Evolutionary conservation across 805 yeast genomes (phyloP), one percentile per base, ranked within the genome.

Genomic region (Saturnispora hagleri): DNA sequence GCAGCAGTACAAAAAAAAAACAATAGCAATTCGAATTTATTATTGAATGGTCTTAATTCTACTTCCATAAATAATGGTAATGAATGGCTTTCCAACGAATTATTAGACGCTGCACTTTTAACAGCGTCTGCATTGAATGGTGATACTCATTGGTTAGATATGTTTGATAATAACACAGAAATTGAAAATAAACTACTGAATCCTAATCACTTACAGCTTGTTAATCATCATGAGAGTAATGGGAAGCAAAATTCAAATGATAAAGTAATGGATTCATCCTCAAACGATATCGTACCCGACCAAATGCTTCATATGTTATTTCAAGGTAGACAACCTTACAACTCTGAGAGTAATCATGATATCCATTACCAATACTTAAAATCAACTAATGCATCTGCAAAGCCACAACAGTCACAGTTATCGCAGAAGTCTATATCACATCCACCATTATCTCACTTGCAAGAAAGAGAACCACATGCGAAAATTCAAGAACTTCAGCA

Each of bases 81-180:
- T 51, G 80, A 82, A 57, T 84, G 89, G 89, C 70, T 84, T 22
- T 81, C 89, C 15, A 80, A 77, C 51, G 90, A 84, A 60, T 69
- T 84, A 45, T 63, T 85, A 48, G 88, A 82, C 56, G 89, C 84
- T 58, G 89, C 89, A 0, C 66, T 84, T 27, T 67, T 84, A 55
- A 82, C 89, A 0, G 89, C 89, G 0, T 83, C 87, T 5, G 89
- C 90, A 0, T 66, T 79, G 47, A 77, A 77, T 53, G 82, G 82
- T 47, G 84, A 79, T 53, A 73, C 79, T 4, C 80, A 78, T 52
- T 77, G 79, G 54, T 66, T 80, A 20, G 86, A 81, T 48, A 70
- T 80, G 59, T 72, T 79, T 68, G 69, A 71, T 47, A 58, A 57
- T 6, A 62, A 59, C 18, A 7, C 47, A 5, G 51, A 49, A 13